Evolutionary conservation across 139 green algal genomes (phyloP).

Genomic region (Nannochloris sp.): DNA sequence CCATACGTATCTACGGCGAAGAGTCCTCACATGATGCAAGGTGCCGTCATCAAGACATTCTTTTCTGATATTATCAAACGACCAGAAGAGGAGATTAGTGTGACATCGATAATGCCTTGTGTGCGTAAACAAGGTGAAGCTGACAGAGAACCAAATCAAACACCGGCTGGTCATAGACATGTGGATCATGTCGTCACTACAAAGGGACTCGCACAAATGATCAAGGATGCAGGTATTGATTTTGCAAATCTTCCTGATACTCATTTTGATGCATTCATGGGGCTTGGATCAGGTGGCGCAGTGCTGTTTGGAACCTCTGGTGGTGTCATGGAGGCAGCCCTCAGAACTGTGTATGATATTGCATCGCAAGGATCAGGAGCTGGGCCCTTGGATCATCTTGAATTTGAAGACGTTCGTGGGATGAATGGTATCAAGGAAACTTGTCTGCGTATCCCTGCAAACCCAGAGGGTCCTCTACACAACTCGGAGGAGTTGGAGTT

Average conservation of each 20-base stretch:
- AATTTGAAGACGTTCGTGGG: slow-evolving; percentile 38
- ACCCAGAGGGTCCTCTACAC: slow-evolving; percentile 21
- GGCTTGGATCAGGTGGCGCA: slow-evolving; percentile 35
- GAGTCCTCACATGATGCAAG: slow-evolving; percentile 62
- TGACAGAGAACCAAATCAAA: slow-evolving; percentile 42
- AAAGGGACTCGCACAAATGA: slow-evolving; percentile 12
- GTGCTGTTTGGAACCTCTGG: slow-evolving; percentile 59
- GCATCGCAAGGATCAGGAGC: slow-evolving; percentile 13
- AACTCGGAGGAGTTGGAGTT: slow-evolving; percentile 28
- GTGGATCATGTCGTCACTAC: slow-evolving; percentile 19
- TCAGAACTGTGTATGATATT: slow-evolving; percentile 55
- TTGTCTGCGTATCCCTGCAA: slow-evolving; percentile 30
- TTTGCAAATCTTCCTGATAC: slow-evolving; percentile 32
- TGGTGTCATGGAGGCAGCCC: slow-evolving; percentile 64
- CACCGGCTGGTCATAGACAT: slow-evolving; percentile 1
- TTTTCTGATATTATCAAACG: slow-evolving; percentile 27
- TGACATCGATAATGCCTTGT: slow-evolving; percentile 57
- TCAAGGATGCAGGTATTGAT: slow-evolving; percentile 43
- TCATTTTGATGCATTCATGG: slow-evolving; percentile 45
- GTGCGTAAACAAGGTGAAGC: slow-evolving; percentile 57
- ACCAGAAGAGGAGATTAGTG: slow-evolving; percentile 23
- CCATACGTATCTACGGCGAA: slow-evolving; percentile 56
- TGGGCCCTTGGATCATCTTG: slow-evolving; percentile 20
- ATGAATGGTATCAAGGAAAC: slow-evolving; percentile 56
- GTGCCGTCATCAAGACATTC: slow-evolving; percentile 53